Evolutionary conservation across 805 yeast genomes (phyloP), one percentile per base, ranked within the genome.

Genomic region (Candida tammaniensis): DNA sequence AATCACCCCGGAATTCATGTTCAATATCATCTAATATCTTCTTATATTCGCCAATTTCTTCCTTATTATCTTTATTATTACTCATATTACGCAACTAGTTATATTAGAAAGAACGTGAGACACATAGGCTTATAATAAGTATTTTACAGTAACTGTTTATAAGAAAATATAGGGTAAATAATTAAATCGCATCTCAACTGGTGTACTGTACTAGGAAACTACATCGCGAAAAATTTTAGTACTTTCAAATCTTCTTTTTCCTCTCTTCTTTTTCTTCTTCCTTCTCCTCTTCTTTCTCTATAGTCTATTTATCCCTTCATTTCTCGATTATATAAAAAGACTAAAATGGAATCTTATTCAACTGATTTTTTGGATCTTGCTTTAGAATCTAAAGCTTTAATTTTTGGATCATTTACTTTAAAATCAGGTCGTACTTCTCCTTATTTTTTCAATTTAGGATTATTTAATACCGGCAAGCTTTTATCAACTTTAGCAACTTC

Each of bases 341-440:
- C 15, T 4, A 26, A 4, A 13, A 70, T 69, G 74, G 55, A 61
- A 47, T 40, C 63, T 12, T 77, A 76, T 56, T 82, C 82, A 55
- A 66, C 76, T 40, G 70, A 74, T 51, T 87, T 91, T 54, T 71
- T 91, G 37, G 85, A 87, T 52, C 74, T 80, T 45, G 95, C 98
- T 16, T 68, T 89, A 46, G 86, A 82, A 48, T 76, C 83, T 36
- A 68, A 82, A 47, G 96, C 97, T 11, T 73, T 91, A 49, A 78
- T 81, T 54, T 93, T 91, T 57, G 98, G 98, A 33, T 60, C 72
- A 32, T 91, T 86, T 74, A 87, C 95, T 10, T 74, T 91, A 57
- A 91, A 91, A 61, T 82, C 94, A 2, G 98, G 98, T 16, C 78
- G 98, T 50, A 64, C 68, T 39, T 89, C 97, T n/a, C 98, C 98